Percentiles rank a stretch among this genome's conserved stretches.
These are phyloP conservation scores for Golubevia sp. DNA, from an alignment of 1,284 basidiomycete species.

Conservation along the genomic window DNA sequence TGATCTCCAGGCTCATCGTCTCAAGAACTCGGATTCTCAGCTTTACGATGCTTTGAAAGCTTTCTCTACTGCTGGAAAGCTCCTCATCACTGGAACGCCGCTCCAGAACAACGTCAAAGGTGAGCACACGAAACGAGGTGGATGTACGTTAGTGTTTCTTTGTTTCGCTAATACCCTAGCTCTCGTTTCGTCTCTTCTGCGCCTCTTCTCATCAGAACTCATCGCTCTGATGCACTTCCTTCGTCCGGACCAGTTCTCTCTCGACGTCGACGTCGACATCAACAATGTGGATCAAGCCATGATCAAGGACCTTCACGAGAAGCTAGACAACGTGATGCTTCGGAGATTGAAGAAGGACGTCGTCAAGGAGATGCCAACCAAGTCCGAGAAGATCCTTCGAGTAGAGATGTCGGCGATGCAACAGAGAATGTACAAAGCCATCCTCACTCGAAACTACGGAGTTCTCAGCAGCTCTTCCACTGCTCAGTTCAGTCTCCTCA, in stretches of 20 bases:
- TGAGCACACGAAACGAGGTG: background rate
- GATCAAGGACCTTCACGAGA: conserved; percentile 57
- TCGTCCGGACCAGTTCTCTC: conserved; percentile 57
- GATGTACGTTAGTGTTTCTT: background rate
- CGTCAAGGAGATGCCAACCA: conserved; percentile 58
- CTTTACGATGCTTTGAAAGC: conserved; percentile 55
- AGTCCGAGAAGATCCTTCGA: conserved; percentile 60
- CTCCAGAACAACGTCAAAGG: conserved; percentile 58
- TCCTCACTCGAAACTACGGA: conserved; percentile 57
- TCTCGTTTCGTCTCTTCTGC: background rate
- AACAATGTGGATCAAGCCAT: conserved; percentile 48
- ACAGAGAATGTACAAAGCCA: conserved; percentile 61
- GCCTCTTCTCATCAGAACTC: conserved; percentile 26
- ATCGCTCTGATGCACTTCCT: conserved; percentile 58
- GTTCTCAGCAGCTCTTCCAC: conserved; percentile 47
- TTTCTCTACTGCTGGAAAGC: conserved; percentile 52
- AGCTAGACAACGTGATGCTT: conserved; percentile 61
- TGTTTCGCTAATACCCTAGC: background rate
- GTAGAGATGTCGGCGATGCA: conserved; percentile 62
- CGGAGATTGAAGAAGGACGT: conserved; percentile 59
- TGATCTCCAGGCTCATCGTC: conserved; percentile 41
- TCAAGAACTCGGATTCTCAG: conserved; percentile 59
- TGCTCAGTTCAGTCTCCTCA: conserved; percentile 55
- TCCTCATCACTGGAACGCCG: conserved; percentile 60
- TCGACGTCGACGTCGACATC: conserved; percentile 55